Evolutionary conservation across 495 filamentous ascomycete species (phyloP).

Genomic region (Bacidia rubella): DNA sequence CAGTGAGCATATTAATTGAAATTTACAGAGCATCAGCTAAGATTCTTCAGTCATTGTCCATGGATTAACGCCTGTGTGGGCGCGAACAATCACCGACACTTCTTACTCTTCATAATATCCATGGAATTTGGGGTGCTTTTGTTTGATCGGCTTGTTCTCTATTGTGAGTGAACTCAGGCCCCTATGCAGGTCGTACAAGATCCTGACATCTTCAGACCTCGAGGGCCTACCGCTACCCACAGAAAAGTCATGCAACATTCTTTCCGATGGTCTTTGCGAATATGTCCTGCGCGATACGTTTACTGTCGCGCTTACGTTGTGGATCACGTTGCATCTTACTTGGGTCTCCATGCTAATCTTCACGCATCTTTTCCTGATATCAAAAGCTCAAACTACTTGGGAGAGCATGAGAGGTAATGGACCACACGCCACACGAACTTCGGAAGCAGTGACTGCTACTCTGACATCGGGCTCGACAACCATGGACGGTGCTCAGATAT

Average conservation of each 20-base stretch:
- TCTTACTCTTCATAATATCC: slow-evolving; percentile 73
- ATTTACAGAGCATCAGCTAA: slow-evolving; percentile 26
- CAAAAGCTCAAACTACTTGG: slow-evolving; percentile 84
- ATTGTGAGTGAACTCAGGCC: slow-evolving; percentile 33
- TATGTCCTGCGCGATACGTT: slow-evolving; percentile 69
- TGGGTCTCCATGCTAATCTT: slow-evolving; percentile 94
- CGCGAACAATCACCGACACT: slow-evolving; percentile 88
- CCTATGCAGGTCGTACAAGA: neutral
- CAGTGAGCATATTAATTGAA: slow-evolving; percentile 48
- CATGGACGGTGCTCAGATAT: slow-evolving; percentile 56
- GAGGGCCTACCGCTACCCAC: slow-evolving; percentile 30
- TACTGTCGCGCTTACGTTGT: slow-evolving; percentile 62
- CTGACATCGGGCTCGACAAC: slow-evolving; percentile 60
- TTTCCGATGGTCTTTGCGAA: slow-evolving; percentile 58
- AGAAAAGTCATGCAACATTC: slow-evolving; percentile 53
- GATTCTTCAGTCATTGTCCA: slow-evolving; percentile 70
- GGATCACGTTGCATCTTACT: slow-evolving; percentile 67
- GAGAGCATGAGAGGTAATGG: slow-evolving; percentile 79
- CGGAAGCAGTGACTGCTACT: slow-evolving; percentile 60
- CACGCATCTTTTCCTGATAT: slow-evolving; percentile 83
- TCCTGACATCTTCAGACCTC: slow-evolving; percentile 27
- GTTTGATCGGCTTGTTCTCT: slow-evolving; percentile 38
- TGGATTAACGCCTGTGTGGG: slow-evolving; percentile 97
- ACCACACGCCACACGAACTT: slow-evolving; percentile 35
- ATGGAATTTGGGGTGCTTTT: slow-evolving; percentile 61